Percentiles rank a stretch among this genome's conserved stretches.
These are phyloP conservation scores for Hemisphaericaspora xylanilytica DNA, from an alignment of 1,139 yeast species.

Conservation along the genomic window DNA sequence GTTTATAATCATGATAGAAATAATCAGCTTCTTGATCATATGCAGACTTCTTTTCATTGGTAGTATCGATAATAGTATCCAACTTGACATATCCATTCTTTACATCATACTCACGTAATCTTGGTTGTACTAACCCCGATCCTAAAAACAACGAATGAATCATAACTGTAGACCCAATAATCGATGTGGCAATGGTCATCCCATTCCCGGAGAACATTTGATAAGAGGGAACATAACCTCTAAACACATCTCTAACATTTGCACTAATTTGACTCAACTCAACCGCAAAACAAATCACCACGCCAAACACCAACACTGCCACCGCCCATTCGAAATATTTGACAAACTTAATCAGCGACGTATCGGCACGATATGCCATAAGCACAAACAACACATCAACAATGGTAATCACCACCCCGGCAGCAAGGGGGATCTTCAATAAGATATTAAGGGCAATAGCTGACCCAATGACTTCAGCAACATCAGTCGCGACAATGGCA, in stretches of 20 bases:
- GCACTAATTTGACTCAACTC: conserved; percentile 58
- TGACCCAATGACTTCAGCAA: conserved; percentile 87
- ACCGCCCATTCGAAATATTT: conserved; percentile 66
- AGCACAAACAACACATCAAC: conserved; percentile 71
- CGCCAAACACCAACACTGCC: conserved; percentile 63
- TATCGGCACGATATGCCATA: conserved; percentile 71
- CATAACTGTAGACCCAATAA: conserved; percentile 82
- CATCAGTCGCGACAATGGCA: conserved; percentile 81
- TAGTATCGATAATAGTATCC: conserved; percentile 16
- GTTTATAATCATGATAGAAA: conserved; percentile 50
- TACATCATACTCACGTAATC: conserved; percentile 63
- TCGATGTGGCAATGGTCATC: conserved; percentile 70
- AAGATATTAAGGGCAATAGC: conserved; percentile 78
- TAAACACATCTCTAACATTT: conserved; percentile 49
- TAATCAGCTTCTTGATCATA: conserved; percentile 30
- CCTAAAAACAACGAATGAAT: conserved; percentile 77
- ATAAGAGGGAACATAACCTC: conserved; percentile 70
- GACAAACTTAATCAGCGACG: conserved; percentile 60
- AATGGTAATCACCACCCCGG: conserved; percentile 72
- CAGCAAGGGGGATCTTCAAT: conserved; percentile 67
- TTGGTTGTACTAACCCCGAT: conserved; percentile 74
- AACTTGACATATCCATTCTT: conserved; percentile 45
- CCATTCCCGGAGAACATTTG: conserved; percentile 64
- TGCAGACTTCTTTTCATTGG: conserved; percentile 8
- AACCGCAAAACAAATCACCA: conserved; percentile 69